phyloP scores from a whole-genome alignment of 306 rosid genomes.

The Rosa multiflora region DNA sequence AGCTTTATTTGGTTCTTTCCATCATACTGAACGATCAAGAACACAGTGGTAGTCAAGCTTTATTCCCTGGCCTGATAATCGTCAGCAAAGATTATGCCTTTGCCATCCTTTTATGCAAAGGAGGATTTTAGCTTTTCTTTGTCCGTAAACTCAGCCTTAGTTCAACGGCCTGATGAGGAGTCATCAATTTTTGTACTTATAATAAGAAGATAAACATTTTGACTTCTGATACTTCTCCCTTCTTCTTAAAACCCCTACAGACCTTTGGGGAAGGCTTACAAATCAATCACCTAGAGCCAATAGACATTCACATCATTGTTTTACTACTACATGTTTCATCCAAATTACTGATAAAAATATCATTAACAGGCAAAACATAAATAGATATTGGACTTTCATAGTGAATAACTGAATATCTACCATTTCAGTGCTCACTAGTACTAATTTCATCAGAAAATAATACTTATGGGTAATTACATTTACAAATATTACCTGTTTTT shows the following conservation, averaged over 20 bases:
- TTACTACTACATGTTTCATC: neutral
- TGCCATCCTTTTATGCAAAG: neutral
- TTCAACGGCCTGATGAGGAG: neutral
- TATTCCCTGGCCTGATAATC: too few species aligned
- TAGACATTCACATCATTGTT: neutral
- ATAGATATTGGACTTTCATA: neutral
- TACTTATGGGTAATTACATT: neutral
- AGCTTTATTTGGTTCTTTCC: too few species aligned
- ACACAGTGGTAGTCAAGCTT: too few species aligned
- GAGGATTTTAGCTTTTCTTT: neutral
- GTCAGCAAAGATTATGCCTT: too few species aligned
- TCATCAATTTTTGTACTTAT: neutral
- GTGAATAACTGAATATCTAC: neutral
- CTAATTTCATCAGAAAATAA: neutral
- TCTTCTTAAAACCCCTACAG: neutral
- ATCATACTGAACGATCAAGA: too few species aligned
- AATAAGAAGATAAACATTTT: neutral
- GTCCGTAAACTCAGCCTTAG: neutral
- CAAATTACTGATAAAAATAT: neutral
- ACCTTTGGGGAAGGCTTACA: neutral
- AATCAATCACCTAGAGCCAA: neutral
- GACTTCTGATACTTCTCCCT: neutral
- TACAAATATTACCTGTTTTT: slow-evolving; percentile 60
- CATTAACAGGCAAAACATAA: neutral
- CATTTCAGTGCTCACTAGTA: neutral